Conservation (phyloP, 2,329 filamentous ascomycete species). For the Colletotrichum eleusines region DNA sequence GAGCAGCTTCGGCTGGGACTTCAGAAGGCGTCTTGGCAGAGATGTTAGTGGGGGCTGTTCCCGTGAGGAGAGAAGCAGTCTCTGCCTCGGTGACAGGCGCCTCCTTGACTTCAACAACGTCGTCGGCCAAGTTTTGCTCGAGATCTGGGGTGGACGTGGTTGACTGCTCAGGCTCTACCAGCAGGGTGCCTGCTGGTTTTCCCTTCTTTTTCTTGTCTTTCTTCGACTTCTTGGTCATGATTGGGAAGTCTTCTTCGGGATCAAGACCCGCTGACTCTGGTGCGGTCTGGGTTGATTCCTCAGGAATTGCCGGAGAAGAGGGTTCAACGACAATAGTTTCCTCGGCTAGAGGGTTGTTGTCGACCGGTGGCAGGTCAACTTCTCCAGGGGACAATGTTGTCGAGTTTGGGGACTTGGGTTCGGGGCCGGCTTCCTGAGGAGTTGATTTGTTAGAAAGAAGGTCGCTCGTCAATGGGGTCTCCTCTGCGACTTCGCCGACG, state of each 20-base stretch:
- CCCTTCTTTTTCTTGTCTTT: constrained; percentile 48
- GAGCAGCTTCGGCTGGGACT: not conserved
- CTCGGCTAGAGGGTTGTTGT: not conserved
- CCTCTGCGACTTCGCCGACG: not conserved
- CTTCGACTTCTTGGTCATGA: constrained; percentile 42
- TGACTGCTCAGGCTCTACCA: not conserved
- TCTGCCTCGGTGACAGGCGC: not conserved
- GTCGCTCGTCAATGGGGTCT: not conserved
- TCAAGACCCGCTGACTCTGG: not conserved
- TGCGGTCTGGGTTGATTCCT: not conserved
- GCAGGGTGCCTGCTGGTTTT: not conserved
- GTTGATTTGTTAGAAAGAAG: not conserved
- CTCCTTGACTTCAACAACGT: not conserved
- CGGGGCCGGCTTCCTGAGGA: not conserved
- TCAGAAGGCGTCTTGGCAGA: not conserved
- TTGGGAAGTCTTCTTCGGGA: not conserved
- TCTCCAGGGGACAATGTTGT: not conserved
- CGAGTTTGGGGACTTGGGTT: not conserved
- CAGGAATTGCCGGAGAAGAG: not conserved
- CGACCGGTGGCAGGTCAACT: not conserved
- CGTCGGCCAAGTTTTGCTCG: not conserved
- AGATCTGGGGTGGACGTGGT: not conserved
- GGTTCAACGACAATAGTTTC: not conserved
- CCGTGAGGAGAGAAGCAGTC: too few relatives aligned
- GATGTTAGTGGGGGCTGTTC: not conserved